phyloP scores from a whole-genome alignment of 768 basidiomycete genomes.

The Podaxis sp. region DNA sequence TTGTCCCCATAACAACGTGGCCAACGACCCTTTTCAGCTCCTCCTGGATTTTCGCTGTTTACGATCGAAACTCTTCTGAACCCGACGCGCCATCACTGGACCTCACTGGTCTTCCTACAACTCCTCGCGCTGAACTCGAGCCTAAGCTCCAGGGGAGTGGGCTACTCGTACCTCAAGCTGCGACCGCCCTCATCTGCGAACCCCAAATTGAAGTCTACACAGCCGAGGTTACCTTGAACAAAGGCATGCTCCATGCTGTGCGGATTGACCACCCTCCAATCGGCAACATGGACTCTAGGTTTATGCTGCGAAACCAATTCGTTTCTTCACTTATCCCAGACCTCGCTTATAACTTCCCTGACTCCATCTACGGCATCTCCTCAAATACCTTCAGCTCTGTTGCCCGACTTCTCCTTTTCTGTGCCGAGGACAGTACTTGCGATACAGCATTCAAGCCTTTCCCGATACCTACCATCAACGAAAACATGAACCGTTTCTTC shows the following conservation, averaged over 20 bases:
- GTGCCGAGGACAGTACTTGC: background rate
- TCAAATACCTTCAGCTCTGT: background rate
- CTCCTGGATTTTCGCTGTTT: background rate
- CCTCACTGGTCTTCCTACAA: background rate
- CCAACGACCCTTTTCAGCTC: background rate
- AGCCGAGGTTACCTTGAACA: background rate
- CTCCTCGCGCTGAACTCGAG: background rate
- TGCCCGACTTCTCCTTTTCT: background rate
- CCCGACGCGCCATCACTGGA: background rate
- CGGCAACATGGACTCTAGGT: background rate
- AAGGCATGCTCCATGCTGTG: background rate
- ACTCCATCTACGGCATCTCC: background rate
- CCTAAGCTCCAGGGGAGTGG: background rate
- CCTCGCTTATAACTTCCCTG: background rate
- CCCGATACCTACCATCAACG: background rate
- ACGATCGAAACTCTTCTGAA: background rate
- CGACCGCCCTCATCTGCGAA: background rate
- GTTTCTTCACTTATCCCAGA: background rate
- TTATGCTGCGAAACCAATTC: no score
- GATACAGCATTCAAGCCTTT: background rate
- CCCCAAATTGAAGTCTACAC: background rate
- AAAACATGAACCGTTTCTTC: background rate
- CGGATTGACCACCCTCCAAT: background rate
- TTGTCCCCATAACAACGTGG: background rate
- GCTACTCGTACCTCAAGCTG: background rate